A percentile compares a stretch with the other conserved stretches of the same genome.
Conservation (phyloP, 1,284 basidiomycete genomes). For the Tausonia pullulans region DNA sequence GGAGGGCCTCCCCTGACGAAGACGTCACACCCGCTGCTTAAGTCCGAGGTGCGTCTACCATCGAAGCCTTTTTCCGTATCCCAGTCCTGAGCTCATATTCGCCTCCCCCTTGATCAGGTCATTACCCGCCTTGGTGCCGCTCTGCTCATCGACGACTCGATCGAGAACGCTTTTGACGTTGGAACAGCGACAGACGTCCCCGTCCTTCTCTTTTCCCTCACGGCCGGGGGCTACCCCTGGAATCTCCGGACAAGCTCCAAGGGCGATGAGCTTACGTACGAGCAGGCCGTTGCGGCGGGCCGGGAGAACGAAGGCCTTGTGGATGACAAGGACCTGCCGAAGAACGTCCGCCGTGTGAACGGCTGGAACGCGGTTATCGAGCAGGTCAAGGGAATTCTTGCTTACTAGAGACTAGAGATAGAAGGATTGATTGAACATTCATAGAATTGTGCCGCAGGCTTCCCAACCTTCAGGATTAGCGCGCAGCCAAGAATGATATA, state of each 20-base stretch:
- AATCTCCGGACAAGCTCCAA: constrained; percentile 45
- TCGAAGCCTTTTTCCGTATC: too few species aligned
- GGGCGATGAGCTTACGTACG: constrained; percentile 48
- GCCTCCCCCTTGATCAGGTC: constrained; percentile 36
- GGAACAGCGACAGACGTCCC: constrained; percentile 29
- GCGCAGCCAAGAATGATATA: too few species aligned
- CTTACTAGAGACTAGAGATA: not conserved
- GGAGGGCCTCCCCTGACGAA: constrained; percentile 32
- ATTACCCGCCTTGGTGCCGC: constrained; percentile 51
- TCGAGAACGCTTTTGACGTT: constrained; percentile 60
- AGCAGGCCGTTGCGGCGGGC: constrained; percentile 36
- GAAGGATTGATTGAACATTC: not conserved
- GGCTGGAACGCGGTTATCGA: constrained; percentile 33
- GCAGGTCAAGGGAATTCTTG: constrained; percentile 29
- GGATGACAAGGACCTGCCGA: constrained; percentile 32
- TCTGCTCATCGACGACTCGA: constrained; percentile 63
- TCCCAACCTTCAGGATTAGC: too few species aligned
- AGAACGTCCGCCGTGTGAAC: constrained; percentile 27
- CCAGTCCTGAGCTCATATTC: too few species aligned
- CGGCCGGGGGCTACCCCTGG: constrained; percentile 57
- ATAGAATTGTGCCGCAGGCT: too few species aligned
- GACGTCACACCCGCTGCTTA: constrained; percentile 26
- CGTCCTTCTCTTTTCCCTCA: constrained; percentile 48
- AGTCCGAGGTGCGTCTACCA: constrained; percentile 47
- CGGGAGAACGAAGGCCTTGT: constrained; percentile 32